Conservation (phyloP, 805 yeast genomes). For the Kuraishia capsulata region DNA sequence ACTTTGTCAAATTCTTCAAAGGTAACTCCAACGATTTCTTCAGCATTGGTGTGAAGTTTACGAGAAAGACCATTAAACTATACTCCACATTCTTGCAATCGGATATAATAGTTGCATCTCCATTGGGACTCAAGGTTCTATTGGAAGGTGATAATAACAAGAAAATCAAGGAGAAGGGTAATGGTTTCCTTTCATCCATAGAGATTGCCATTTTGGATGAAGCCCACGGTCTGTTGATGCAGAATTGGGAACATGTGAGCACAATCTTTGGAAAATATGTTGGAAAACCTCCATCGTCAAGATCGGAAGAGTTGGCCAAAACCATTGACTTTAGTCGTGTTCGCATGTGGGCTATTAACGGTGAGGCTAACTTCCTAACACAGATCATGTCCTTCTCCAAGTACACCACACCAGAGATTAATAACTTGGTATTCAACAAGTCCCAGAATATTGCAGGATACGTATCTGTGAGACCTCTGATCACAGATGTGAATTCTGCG, state of each 20-base stretch:
- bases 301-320: constrained; percentile 33
- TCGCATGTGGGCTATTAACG: constrained; percentile 88
- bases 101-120: constrained; percentile 85
- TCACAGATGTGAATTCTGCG: constrained; percentile 38
- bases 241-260: constrained; percentile 80
- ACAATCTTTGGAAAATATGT: constrained; percentile 58
- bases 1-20: constrained; percentile 67
- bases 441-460: constrained; percentile 53
- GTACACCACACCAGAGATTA: constrained; percentile 73
- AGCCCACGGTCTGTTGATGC: constrained; percentile 81
- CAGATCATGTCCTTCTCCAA: constrained; percentile 76
- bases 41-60: constrained; percentile 82
- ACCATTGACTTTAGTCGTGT: constrained; percentile 72
- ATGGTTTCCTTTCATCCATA: constrained; percentile 79
- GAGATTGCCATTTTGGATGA: constrained; percentile 77
- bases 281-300: constrained; percentile 68
- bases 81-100: constrained; percentile 78
- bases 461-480: constrained; percentile 40
- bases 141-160: constrained; percentile 41
- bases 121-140: constrained; percentile 77
- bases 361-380: constrained; percentile 60
- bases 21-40: constrained; percentile 93
- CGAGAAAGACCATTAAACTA: constrained; percentile 77
- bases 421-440: constrained; percentile 41
- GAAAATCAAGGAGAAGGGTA: constrained; percentile 33